Evolutionary conservation across 2,329 filamentous ascomycete species (phyloP).

Genomic region (Colletotrichum plurivorum): DNA sequence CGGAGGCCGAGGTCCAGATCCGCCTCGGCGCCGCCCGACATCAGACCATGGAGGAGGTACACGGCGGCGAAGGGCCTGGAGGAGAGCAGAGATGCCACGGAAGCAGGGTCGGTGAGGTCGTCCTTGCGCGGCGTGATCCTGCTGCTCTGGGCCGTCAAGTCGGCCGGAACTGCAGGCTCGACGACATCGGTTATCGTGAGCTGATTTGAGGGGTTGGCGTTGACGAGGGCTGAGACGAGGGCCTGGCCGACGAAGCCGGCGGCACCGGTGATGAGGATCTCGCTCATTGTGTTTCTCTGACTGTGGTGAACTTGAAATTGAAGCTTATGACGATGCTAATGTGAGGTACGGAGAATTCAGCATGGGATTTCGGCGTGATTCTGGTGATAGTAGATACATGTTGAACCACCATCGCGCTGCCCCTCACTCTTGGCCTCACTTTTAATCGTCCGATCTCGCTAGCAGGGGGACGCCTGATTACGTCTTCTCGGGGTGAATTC

Average conservation of each 20-base stretch:
- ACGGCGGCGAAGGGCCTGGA: slow-evolving; percentile 56
- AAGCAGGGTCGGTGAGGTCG: slow-evolving; percentile 51
- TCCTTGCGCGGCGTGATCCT: slow-evolving; percentile 46
- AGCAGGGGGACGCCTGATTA: slow-evolving; percentile 17
- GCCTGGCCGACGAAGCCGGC: slow-evolving; percentile 76
- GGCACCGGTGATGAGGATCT: slow-evolving; percentile 75
- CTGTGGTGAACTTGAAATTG: not conserved
- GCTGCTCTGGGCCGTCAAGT: slow-evolving; percentile 45
- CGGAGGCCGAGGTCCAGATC: slow-evolving; percentile 68
- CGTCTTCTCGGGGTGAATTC: slow-evolving; percentile 7
- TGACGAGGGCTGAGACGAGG: slow-evolving; percentile 69
- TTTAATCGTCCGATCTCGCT: slow-evolving; percentile 31
- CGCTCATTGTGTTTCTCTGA: slow-evolving; percentile 9
- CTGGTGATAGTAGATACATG: not conserved
- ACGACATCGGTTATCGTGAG: slow-evolving; percentile 71
- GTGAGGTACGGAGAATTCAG: not conserved
- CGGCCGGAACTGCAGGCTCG: slow-evolving; percentile 64
- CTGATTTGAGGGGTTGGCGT: slow-evolving; percentile 52
- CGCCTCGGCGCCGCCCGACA: slow-evolving; percentile 73
- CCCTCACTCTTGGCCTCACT: not conserved
- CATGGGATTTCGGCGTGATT: not conserved
- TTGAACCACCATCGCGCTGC: not conserved
- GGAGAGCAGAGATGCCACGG: slow-evolving; percentile 48
- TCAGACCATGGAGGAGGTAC: slow-evolving; percentile 75
- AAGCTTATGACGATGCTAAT: not conserved